A percentile compares a stretch with the other conserved stretches of the same genome.
Evolutionary conservation across 345 rosid species (phyloP).

Genomic region (Raphanus raphanistrum): DNA sequence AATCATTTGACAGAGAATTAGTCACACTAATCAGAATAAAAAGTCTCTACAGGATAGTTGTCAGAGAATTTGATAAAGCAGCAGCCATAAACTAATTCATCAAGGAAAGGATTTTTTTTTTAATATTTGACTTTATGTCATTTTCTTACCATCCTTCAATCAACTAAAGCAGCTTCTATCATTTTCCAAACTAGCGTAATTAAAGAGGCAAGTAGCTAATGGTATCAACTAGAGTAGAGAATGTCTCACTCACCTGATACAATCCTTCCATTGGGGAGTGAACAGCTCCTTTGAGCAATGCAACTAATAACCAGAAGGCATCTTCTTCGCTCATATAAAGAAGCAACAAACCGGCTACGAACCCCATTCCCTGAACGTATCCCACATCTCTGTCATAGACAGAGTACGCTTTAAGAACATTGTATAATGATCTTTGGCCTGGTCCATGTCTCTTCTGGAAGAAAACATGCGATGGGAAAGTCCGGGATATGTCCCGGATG

Average conservation of each 20-base stretch:
- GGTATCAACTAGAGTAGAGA: constrained; percentile 4
- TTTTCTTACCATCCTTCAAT: constrained; percentile 17
- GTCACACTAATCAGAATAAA: constrained; percentile 5
- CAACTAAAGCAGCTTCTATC: constrained; percentile 16
- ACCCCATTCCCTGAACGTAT: constrained; percentile 99
- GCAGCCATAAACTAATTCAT: constrained; percentile 22
- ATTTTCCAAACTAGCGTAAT: constrained; percentile 20
- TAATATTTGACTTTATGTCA: constrained; percentile 17
- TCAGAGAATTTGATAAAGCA: constrained; percentile 14
- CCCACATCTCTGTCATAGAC: constrained; percentile 95
- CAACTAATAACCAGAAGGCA: constrained; percentile 96
- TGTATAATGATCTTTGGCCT: constrained; percentile 93
- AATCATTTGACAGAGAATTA: background rate
- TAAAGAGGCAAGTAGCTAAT: constrained; percentile 33
- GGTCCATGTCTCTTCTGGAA: constrained; percentile 99
- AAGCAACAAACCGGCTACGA: constrained; percentile 84
- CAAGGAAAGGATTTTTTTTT: constrained; percentile 29
- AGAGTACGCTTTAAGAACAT: constrained; percentile 95
- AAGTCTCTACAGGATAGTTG: background rate
- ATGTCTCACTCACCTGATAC: constrained; percentile 58
- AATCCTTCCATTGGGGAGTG: constrained; percentile 99
- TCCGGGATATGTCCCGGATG: constrained; percentile 91
- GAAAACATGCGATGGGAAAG: constrained; percentile 95
- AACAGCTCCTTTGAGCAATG: constrained; percentile 92
- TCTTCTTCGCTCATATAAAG: constrained; percentile 99